Conservation (phyloP, 75 land plant genomes). For the Selaginella tamariscina region DNA sequence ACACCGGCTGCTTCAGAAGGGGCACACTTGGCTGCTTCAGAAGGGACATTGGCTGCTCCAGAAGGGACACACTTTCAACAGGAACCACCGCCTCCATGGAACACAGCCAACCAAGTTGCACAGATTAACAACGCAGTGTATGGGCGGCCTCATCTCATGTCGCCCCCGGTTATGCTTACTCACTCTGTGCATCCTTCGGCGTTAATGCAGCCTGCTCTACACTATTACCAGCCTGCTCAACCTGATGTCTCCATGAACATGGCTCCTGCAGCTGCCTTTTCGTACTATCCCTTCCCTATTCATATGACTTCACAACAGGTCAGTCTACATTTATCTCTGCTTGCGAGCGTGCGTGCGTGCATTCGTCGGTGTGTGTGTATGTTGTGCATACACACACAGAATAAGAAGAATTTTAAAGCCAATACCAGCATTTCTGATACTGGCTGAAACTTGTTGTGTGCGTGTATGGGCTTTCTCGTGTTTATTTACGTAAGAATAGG, state of each 20-base stretch:
- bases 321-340: no score
- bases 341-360: no score
- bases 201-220: constrained; percentile 27
- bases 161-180: constrained; percentile 24
- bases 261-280: constrained; percentile 28
- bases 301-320: constrained; percentile 37
- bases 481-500: no score
- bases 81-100: background rate
- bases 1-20: no score
- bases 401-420: no score
- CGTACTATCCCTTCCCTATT: constrained; percentile 39
- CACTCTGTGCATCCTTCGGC: background rate
- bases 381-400: no score
- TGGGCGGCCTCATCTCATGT: constrained; percentile 24
- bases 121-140: constrained; percentile 19
- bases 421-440: no score
- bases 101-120: constrained; percentile 15
- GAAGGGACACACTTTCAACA: background rate
- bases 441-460: no score
- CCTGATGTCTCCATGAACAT: constrained; percentile 25
- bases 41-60: background rate
- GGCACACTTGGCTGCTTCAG: background rate
- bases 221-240: constrained; percentile 34
- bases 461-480: no score
- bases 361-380: no score